phyloP scores from a whole-genome alignment of 306 rosid genomes.

The Erythrophleum fordii region DNA sequence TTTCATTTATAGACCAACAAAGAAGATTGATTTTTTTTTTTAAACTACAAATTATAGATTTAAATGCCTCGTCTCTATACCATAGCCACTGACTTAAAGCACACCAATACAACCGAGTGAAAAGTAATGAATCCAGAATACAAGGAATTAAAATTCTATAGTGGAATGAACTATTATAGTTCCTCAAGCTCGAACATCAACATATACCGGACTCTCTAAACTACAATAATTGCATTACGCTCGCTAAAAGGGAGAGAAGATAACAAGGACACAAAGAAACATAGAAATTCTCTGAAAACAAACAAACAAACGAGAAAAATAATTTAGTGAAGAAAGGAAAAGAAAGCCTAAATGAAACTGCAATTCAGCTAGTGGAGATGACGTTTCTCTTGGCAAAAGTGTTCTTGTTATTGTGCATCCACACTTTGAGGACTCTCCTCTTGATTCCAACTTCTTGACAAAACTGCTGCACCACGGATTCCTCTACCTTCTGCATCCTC shows the following conservation, averaged over 20 bases:
- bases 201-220: background rate
- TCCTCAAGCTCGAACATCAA: background rate
- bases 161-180: background rate
- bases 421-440: slow-evolving; percentile 65
- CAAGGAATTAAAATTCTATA: too few species aligned
- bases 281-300: background rate
- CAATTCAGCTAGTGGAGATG: background rate
- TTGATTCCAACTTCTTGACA: slow-evolving; percentile 64
- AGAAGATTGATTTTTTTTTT: too few species aligned
- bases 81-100: too few species aligned
- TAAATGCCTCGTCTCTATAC: too few species aligned
- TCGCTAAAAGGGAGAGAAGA: too few species aligned
- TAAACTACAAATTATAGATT: too few species aligned
- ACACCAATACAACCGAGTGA: too few species aligned
- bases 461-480: slow-evolving; percentile 52
- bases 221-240: too few species aligned
- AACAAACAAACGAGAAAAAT: background rate
- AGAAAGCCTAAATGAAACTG: background rate
- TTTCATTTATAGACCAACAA: too few species aligned
- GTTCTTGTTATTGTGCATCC: slow-evolving; percentile 79
- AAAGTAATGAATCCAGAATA: too few species aligned
- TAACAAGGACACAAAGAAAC: too few species aligned
- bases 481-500: slow-evolving; percentile 60
- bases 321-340: background rate
- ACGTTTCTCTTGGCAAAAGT: slow-evolving; percentile 39